Evolutionary conservation across 2,329 filamentous ascomycete genomes (phyloP).

Genomic region (Aspergillus awamori): DNA sequence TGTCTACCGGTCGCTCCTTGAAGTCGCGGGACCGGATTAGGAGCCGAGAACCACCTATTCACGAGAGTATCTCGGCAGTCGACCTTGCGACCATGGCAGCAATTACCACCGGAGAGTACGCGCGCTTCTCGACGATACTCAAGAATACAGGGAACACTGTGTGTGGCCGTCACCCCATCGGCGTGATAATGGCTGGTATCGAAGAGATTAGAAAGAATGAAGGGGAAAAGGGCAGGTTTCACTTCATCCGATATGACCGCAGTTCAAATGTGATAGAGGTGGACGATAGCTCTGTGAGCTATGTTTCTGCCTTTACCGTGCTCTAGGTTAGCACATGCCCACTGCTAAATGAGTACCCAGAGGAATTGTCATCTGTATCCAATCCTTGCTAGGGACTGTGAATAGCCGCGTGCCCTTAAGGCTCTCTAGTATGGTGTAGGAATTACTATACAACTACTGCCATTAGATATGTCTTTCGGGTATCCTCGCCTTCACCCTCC

Average conservation of each 20-base stretch:
- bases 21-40: slow-evolving; percentile 37
- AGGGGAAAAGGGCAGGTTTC: slow-evolving; percentile 61
- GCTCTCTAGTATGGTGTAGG: background rate
- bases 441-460: background rate
- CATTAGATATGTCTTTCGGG: background rate
- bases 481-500: background rate
- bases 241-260: slow-evolving; percentile 82
- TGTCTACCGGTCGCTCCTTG: slow-evolving; percentile 32
- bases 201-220: slow-evolving; percentile 60
- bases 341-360: background rate
- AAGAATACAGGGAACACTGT: slow-evolving; percentile 82
- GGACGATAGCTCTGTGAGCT: slow-evolving; percentile 85
- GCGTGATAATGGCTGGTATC: slow-evolving; percentile 84
- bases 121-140: slow-evolving; percentile 69
- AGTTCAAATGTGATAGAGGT: slow-evolving; percentile 72
- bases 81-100: slow-evolving; percentile 84
- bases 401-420: background rate
- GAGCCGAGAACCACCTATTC: slow-evolving; percentile 59
- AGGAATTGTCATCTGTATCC: background rate
- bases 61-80: slow-evolving; percentile 80
- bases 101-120: slow-evolving; percentile 74
- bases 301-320: slow-evolving; percentile 87
- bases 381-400: background rate
- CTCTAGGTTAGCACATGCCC: slow-evolving; percentile 48
- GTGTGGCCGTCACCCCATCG: slow-evolving; percentile 92